Evolutionary conservation across 768 basidiomycete species (phyloP).

Genomic region (Boletus rubescentipes): DNA sequence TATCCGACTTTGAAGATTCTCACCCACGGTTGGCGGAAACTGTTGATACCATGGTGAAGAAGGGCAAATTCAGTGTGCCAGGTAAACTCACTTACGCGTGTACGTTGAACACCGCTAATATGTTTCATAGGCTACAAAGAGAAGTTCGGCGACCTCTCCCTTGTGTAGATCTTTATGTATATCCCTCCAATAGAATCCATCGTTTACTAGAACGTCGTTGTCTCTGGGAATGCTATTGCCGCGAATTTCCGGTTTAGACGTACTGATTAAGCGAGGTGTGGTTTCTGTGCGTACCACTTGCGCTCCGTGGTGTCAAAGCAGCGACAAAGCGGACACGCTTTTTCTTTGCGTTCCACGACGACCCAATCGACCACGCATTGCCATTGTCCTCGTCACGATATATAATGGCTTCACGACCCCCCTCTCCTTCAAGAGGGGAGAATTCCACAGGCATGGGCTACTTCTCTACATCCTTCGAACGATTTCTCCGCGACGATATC

Average conservation of each 20-base stretch:
- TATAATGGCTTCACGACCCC: constrained; percentile 38
- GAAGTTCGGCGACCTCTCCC: constrained; percentile 93
- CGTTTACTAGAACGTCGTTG: not conserved
- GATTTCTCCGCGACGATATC: constrained; percentile 70
- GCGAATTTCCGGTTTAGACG: not conserved
- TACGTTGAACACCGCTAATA: not conserved
- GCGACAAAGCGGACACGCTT: constrained; percentile 2
- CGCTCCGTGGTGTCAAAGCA: no score
- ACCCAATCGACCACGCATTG: not conserved
- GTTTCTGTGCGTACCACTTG: not conserved
- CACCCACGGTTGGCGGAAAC: constrained; percentile 90
- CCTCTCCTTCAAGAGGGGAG: constrained; percentile 38
- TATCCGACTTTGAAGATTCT: constrained; percentile 86
- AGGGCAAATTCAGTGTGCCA: constrained; percentile 98
- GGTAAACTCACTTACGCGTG: constrained; percentile 43
- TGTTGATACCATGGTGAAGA: constrained; percentile 93
- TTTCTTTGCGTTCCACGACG: constrained; percentile 3
- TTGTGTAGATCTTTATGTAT: constrained; percentile 61
- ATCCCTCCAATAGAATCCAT: constrained; percentile 23
- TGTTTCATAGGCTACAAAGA: constrained; percentile 76
- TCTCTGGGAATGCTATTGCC: not conserved
- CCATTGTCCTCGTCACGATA: constrained; percentile 20
- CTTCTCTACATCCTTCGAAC: constrained; percentile 71
- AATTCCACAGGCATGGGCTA: constrained; percentile 42
- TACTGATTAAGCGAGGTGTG: constrained; percentile 26